Evolutionary conservation across 768 basidiomycete genomes (phyloP).

Genomic region (Auricularia sp.): DNA sequence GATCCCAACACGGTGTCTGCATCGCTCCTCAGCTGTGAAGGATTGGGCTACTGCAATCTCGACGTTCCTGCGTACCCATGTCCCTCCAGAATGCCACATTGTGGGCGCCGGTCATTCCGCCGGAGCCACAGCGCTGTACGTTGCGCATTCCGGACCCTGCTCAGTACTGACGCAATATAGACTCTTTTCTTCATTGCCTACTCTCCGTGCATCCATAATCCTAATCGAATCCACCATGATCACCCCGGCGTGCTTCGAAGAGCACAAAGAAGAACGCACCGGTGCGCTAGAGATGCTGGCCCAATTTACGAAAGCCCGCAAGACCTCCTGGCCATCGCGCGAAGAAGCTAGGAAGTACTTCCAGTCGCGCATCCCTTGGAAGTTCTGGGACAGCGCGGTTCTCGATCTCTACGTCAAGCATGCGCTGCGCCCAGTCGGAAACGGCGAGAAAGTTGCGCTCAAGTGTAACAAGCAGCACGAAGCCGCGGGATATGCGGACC

Average conservation of each 20-base stretch:
- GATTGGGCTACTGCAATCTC: background rate
- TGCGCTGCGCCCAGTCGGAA: background rate
- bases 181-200: background rate
- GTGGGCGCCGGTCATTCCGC: background rate
- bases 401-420: background rate
- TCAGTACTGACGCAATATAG: background rate
- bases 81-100: background rate
- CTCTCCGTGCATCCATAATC: background rate
- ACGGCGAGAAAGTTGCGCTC: background rate
- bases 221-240: background rate
- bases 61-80: background rate
- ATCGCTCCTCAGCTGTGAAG: background rate
- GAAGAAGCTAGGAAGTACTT: background rate
- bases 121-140: background rate
- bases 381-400: background rate
- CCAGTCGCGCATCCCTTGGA: background rate
- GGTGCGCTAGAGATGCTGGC: background rate
- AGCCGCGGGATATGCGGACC: background rate
- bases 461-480: background rate
- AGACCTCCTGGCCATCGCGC: background rate
- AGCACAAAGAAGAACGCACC: background rate
- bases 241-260: background rate
- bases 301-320: background rate
- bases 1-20: too few relatives aligned
- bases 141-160: background rate